Conservation (phyloP, 768 basidiomycete species). For the Hygrocybe coccinea region DNA sequence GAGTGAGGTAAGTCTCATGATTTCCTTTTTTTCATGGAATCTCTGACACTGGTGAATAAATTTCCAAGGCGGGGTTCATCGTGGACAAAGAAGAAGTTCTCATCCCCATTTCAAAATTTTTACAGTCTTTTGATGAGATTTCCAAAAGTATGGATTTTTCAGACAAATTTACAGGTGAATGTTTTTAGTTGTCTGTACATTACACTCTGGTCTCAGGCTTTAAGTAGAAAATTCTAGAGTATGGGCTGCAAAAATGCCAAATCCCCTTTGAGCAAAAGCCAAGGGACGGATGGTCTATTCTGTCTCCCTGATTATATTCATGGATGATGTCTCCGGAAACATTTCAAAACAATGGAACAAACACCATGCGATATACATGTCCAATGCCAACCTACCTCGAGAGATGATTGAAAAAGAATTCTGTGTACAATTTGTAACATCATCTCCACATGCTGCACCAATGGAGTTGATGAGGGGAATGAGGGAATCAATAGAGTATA, state of each 20-base stretch:
- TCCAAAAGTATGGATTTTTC: no score
- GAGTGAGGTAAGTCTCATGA: no score
- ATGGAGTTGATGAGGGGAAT: slow-evolving; percentile 32
- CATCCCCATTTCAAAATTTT: no score
- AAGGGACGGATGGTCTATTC: slow-evolving; percentile 2
- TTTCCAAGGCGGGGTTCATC: no score
- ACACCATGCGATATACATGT: slow-evolving; percentile 31
- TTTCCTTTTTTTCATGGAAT: no score
- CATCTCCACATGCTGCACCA: slow-evolving; percentile 32
- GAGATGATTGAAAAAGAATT: slow-evolving; percentile 30
- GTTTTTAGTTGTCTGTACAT: not conserved
- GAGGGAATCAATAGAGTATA: slow-evolving; percentile 24
- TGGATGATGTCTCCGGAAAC: slow-evolving; percentile 35
- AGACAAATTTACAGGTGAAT: no score
- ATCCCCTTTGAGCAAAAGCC: slow-evolving; percentile 8
- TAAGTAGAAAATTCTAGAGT: not conserved
- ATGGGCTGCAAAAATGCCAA: slow-evolving; percentile 8
- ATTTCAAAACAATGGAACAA: slow-evolving; percentile 37
- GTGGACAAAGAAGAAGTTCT: no score
- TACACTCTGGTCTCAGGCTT: not conserved
- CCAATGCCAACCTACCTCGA: slow-evolving; percentile 27
- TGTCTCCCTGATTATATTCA: slow-evolving; percentile 7
- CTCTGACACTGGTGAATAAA: no score
- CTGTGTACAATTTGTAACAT: slow-evolving; percentile 25
- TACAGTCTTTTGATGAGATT: no score